Evolutionary conservation across 163 green algal species (phyloP), one percentile per base, ranked within the genome.

Genomic region (Scenedesmus sp.): DNA sequence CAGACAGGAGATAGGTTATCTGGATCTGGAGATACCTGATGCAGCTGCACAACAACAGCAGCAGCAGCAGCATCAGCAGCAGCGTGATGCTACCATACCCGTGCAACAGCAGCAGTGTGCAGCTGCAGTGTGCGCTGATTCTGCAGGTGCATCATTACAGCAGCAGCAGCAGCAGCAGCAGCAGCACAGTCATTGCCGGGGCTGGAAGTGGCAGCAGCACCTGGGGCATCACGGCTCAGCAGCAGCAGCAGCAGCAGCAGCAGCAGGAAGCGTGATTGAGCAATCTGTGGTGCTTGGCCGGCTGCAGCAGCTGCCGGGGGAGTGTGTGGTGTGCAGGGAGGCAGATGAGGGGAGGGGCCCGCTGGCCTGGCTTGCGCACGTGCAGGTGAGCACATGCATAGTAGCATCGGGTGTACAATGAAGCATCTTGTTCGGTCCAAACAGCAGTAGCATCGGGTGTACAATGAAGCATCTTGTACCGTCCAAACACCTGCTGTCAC

Each of bases 301-400:
- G 5, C 6, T 88, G 57, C 16, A 7, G 34, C 20, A 88, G 82
- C 56, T 88, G 54, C 20, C 57, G 13, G 82, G 82, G 55, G 74
- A 92, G 55, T 92, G 88, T 82, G 88, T 92, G 55, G 54, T 92
- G 55, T 92, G 88, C 83, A 59, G 34, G 64, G 88, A 82, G 70
- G 1, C 67, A 9, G 81, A 74, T 16, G 62, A 15, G 3, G 54
- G 34, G 10, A 46, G 34, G 56, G 88, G 88, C 0, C 64, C 81
- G 18, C 79, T 92, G 46, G 88, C 59, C 0, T 82, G 62, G 81
- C 88, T 92, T 60, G 81, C 77, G 10, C 81, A 88, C 56, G 5
- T 84, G 15, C 81, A 92, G 81, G 79, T 92, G 66, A 5, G 64
- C 5, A 55, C 7, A 0, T 46, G 34, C 34, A 46, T 46, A 46